Percentiles rank a stretch among this genome's conserved stretches.
Evolutionary conservation across 2,329 filamentous ascomycete species (phyloP).

Genomic region (Exophiala mesophila): DNA sequence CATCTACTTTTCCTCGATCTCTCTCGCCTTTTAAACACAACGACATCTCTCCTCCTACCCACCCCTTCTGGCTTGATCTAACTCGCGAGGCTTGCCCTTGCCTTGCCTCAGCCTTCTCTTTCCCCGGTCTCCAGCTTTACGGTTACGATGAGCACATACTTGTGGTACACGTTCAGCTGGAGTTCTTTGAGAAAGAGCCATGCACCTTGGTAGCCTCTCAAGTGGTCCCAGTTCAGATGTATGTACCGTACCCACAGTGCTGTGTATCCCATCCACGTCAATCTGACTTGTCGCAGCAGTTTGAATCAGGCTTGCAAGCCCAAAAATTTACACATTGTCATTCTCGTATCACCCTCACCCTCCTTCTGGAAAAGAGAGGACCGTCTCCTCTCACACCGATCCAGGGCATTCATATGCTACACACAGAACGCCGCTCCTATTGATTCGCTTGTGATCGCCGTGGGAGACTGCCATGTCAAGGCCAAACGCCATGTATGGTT

Average conservation of each 20-base stretch:
- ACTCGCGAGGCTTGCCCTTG: constrained; percentile 1
- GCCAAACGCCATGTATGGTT: constrained; percentile 26
- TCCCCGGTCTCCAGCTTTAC: constrained; percentile 3
- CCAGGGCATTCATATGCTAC: no score
- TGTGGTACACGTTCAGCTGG: constrained; percentile 28
- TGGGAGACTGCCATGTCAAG: constrained; percentile 1
- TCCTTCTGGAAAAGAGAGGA: not conserved
- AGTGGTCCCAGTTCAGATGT: constrained; percentile 1
- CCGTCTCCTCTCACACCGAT: no score
- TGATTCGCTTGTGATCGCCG: no score
- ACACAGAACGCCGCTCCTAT: no score
- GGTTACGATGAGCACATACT: constrained; percentile 27
- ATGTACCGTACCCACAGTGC: no score
- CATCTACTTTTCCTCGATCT: constrained; percentile 16
- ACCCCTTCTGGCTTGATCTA: not conserved
- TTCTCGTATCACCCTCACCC: not conserved
- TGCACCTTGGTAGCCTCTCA: constrained; percentile 18
- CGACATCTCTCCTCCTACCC: constrained; percentile 6
- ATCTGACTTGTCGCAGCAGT: constrained; percentile 4
- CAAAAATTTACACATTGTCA: no score
- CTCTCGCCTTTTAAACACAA: constrained; percentile 9
- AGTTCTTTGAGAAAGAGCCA: constrained; percentile 27
- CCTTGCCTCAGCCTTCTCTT: no score
- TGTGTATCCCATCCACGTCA: no score
- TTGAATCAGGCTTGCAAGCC: no score